These are phyloP conservation scores for Atkinsonella texensis DNA, from an alignment of 2,329 filamentous ascomycete species.

Conservation along the genomic window DNA sequence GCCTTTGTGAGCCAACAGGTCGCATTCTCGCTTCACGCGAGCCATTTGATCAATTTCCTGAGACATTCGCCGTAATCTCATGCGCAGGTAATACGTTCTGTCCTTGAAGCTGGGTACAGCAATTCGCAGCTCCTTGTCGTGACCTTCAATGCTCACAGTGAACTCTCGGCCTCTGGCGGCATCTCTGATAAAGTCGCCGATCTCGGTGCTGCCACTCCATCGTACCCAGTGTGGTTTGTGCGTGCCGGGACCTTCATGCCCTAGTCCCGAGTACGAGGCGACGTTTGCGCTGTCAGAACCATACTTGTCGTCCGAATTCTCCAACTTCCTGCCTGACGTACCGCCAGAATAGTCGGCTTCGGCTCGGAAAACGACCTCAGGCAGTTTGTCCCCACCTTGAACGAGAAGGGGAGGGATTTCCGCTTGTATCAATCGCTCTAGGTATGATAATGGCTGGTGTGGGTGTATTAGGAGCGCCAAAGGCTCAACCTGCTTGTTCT, in stretches of 20 bases:
- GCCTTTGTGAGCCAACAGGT: slow-evolving; percentile 60
- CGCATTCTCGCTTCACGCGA: slow-evolving; percentile 70
- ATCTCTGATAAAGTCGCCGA: slow-evolving; percentile 89
- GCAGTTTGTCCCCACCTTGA: slow-evolving; percentile 55
- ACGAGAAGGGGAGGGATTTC: slow-evolving; percentile 62
- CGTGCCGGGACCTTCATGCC: slow-evolving; percentile 42
- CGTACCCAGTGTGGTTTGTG: slow-evolving; percentile 54
- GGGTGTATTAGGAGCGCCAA: slow-evolving; percentile 78
- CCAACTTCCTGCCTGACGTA: slow-evolving; percentile 12
- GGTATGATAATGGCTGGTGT: slow-evolving; percentile 81
- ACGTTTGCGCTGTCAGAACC: slow-evolving; percentile 48
- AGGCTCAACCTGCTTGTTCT: slow-evolving; percentile 50
- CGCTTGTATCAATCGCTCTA: slow-evolving; percentile 78
- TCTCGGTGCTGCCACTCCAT: slow-evolving; percentile 80
- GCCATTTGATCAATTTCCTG: slow-evolving; percentile 56
- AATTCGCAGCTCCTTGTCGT: slow-evolving; percentile 53
- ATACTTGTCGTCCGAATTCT: slow-evolving; percentile 16
- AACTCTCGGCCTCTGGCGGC: slow-evolving; percentile 78
- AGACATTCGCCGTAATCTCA: slow-evolving; percentile 61
- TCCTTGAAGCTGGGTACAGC: slow-evolving; percentile 81
- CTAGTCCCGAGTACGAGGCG: slow-evolving; percentile 59
- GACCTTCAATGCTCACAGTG: slow-evolving; percentile 67
- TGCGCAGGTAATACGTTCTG: slow-evolving; percentile 77
- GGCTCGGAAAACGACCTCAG: slow-evolving; percentile 67
- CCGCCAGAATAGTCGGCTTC: slow-evolving; percentile 51